phyloP scores from a whole-genome alignment of 371 early-diverging fungal species.

The Sporodiniella umbellata region DNA sequence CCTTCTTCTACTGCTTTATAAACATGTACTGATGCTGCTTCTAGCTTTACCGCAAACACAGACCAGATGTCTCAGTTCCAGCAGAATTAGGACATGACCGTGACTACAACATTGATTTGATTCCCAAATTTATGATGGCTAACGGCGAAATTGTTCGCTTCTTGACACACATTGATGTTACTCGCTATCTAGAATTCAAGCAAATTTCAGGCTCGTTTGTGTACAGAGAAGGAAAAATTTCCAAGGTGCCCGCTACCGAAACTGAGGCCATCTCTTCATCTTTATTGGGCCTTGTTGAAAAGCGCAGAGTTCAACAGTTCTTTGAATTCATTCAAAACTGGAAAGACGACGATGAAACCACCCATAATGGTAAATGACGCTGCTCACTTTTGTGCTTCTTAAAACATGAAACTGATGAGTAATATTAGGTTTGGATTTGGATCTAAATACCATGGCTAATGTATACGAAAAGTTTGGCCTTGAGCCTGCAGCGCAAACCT shows the following conservation, averaged over 20 bases:
- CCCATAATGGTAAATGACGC: slow-evolving; percentile 62
- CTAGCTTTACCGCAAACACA: slow-evolving; percentile 87
- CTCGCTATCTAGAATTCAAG: slow-evolving; percentile 97
- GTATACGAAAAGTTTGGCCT: slow-evolving; percentile 94
- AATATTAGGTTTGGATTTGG: slow-evolving; percentile 63
- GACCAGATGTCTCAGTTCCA: slow-evolving; percentile 64
- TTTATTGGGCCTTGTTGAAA: slow-evolving; percentile 95
- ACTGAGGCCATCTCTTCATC: slow-evolving; percentile 86
- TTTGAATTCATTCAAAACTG: slow-evolving; percentile 94
- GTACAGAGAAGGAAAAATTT: slow-evolving; percentile 82
- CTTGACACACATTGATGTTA: slow-evolving; percentile 94
- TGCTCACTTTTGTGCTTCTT: neutral
- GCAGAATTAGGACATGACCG: slow-evolving; percentile 80
- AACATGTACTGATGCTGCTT: neutral
- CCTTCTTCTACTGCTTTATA: too few species aligned
- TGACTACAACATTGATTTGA: slow-evolving; percentile 97
- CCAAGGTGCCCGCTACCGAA: slow-evolving; percentile 95
- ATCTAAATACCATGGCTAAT: slow-evolving; percentile 76
- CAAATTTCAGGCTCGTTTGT: slow-evolving; percentile 96
- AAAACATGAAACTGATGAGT: neutral
- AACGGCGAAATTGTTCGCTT: slow-evolving; percentile 90
- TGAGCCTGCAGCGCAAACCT: slow-evolving; percentile 91
- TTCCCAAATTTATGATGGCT: slow-evolving; percentile 99
- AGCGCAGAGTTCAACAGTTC: slow-evolving; percentile 93
- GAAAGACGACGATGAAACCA: slow-evolving; percentile 73